These are phyloP conservation scores for Erysimum cheiranthoides DNA, from an alignment of 345 rosid genomes.

Conservation along the genomic window DNA sequence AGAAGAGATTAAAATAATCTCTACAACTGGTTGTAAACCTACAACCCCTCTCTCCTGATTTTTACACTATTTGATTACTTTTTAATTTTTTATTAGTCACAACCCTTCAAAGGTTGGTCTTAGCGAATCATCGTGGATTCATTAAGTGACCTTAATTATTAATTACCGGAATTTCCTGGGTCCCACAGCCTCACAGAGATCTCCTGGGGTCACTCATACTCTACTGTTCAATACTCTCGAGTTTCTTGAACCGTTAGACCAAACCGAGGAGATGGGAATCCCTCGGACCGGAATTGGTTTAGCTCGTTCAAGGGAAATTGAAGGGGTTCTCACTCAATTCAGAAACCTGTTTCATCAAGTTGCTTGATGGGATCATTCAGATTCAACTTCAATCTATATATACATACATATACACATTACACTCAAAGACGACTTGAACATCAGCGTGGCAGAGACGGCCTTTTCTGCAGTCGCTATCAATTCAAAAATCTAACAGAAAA, in stretches of 20 bases:
- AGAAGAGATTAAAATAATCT: too few species aligned
- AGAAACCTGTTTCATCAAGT: background rate
- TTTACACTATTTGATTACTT: too few species aligned
- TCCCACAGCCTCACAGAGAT: background rate
- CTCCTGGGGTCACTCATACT: background rate
- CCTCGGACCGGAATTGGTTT: constrained; percentile 15
- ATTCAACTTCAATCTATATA: constrained; percentile 14
- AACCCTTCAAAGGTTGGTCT: too few species aligned
- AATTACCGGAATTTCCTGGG: constrained; percentile 19
- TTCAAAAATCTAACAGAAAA: constrained; percentile 28
- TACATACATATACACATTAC: constrained; percentile 14
- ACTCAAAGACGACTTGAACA: constrained; percentile 35
- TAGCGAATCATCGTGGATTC: constrained; percentile 31
- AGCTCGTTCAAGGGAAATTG: constrained; percentile 3
- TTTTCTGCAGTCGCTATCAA: constrained; percentile 17
- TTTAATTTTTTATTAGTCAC: too few species aligned
- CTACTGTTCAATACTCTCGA: background rate
- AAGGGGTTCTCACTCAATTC: background rate
- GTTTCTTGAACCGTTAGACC: constrained; percentile 5
- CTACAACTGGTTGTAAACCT: too few species aligned
- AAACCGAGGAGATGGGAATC: constrained; percentile 1
- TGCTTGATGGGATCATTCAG: background rate
- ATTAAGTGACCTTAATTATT: constrained; percentile 28
- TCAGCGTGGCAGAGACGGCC: constrained; percentile 16
- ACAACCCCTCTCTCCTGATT: too few species aligned